phyloP scores from a whole-genome alignment of 306 rosid genomes.

The Fagus crenata region DNA sequence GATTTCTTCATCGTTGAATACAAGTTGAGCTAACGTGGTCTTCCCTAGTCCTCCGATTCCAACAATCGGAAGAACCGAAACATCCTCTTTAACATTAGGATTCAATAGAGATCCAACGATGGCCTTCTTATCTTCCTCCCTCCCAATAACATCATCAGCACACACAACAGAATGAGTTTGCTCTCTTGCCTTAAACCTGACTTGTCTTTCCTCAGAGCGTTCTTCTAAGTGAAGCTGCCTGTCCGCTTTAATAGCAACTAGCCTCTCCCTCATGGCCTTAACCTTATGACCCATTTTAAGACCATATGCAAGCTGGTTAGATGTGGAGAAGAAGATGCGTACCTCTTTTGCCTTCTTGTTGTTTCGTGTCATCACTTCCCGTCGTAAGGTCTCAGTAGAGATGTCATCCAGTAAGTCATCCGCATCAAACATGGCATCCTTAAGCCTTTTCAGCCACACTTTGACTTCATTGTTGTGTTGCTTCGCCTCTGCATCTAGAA shows the following conservation, averaged over 20 bases:
- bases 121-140: conserved; percentile 9
- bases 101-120: not conserved
- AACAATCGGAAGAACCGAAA: conserved; percentile 7
- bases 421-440: not conserved
- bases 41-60: conserved; percentile 29
- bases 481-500: no score
- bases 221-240: not conserved
- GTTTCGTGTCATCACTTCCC: no score
- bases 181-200: not conserved
- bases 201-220: no score
- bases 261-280: fast-evolving
- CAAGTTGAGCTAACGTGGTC: conserved; percentile 13
- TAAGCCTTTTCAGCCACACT: fast-evolving
- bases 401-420: not conserved
- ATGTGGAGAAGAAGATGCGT: not conserved
- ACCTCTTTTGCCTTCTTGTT: not conserved
- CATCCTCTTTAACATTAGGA: not conserved
- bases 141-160: not conserved
- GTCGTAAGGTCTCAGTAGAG: not conserved
- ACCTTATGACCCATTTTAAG: not conserved
- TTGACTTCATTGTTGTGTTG: not conserved
- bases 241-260: not conserved
- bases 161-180: not conserved
- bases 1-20: not conserved
- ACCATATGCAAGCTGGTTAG: no score